Evolutionary conservation across 169 alveolate genomes (phyloP).

Genomic region (Plasmodium malariae): DNA sequence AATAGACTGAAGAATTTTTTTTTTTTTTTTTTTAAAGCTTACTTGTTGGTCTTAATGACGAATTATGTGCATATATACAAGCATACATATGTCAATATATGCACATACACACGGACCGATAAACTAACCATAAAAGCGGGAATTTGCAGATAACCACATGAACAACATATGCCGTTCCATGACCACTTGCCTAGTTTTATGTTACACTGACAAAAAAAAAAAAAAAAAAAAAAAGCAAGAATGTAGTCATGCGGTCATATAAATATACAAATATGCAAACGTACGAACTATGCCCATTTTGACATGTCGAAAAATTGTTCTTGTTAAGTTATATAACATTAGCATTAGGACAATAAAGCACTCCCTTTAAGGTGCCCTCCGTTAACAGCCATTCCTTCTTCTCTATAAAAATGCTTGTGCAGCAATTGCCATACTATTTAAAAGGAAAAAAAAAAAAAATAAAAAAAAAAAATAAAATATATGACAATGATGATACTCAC

Average conservation of each 20-base stretch:
- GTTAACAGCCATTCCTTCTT: slow-evolving; percentile 64
- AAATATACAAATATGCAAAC: neutral
- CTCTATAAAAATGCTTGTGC: slow-evolving; percentile 62
- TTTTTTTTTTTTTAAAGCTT: neutral
- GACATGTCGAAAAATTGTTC: neutral
- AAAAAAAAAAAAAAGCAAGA: neutral
- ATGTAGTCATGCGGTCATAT: neutral
- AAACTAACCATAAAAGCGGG: slow-evolving; percentile 70
- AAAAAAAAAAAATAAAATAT: neutral
- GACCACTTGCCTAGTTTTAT: slow-evolving; percentile 68
- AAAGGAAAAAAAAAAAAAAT: neutral
- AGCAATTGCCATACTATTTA: slow-evolving; percentile 47
- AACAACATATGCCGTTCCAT: slow-evolving; percentile 74
- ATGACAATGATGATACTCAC: too few species aligned
- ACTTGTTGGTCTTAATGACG: neutral
- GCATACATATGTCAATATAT: neutral
- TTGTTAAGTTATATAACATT: slow-evolving; percentile 1
- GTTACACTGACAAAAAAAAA: slow-evolving; percentile 34
- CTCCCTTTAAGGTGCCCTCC: slow-evolving; percentile 46
- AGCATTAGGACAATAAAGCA: slow-evolving; percentile 29
- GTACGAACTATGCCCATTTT: neutral
- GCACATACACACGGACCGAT: neutral
- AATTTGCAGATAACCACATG: slow-evolving; percentile 66
- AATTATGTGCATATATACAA: neutral
- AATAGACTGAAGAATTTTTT: neutral